Base-by-base conservation (phyloP, 805 yeast genomes). In the Jamesozyma gamospora region DNA sequence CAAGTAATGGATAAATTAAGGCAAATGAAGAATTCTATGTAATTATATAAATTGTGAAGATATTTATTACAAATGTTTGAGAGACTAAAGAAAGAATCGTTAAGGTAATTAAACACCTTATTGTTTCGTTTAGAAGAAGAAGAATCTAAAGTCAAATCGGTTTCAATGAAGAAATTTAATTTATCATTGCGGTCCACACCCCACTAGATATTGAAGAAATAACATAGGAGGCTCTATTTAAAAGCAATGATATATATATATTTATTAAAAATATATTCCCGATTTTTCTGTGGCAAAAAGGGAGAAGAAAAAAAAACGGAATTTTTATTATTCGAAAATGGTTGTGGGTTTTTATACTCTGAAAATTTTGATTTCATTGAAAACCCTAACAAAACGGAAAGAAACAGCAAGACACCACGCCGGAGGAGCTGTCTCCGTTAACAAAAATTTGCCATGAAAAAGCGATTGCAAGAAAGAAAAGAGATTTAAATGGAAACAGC, bases 1-100 rank as follows among this genome's bases (percentile, higher is more conserved):
- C 75, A 71, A 18, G 75, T 85, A 15, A 84, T 90, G 94, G 73
- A 69, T 32, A 71, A 64, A 45, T 65, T 90, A 51, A 75, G 98
- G 51, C 72, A 71, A 47, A 60, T 87, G 74, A 90, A 90, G 65
- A 87, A 90, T 58, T 67, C 61, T 19, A 64, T 69, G 53, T 72
- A 56, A 46, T 29, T 21, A 47, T 28, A 11, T 29, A 29, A 4
- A 29, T 6, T 8, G 29, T n/a, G n/a, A n/a, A n/a, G n/a, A 28
- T 28, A 28, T 28, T n/a, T 14, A 26, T 13, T 19, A 35, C 24
- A 30, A 35, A 31, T 40, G 46, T 40, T 28, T 43, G 44, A 43
- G 37, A 27, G 44, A 41, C 41, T 28, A 19, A 31, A 28, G 41
- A 36, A 36, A 25, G 29, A 35, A 17, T 25, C 32, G 32, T 5